Conservation (phyloP, 2,329 filamentous ascomycete species). For the Fusarium sambucinum region DNA sequence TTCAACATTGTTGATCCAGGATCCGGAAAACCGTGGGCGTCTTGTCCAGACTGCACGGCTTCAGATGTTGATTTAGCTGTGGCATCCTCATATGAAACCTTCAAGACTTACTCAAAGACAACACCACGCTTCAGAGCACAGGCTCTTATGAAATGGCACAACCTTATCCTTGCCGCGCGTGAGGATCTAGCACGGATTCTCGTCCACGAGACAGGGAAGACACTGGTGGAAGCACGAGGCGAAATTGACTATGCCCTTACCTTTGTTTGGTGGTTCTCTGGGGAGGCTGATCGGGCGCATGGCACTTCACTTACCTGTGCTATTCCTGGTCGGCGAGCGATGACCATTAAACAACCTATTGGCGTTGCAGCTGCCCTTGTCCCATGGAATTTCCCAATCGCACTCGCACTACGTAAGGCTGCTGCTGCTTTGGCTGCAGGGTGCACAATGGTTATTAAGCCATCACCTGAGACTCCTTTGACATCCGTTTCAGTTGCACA, state of each 20-base stretch:
- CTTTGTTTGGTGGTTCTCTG: constrained; percentile 69
- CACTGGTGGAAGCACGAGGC: constrained; percentile 63
- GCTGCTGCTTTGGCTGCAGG: constrained; percentile 75
- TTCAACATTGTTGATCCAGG: constrained; percentile 21
- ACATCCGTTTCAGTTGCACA: constrained; percentile 76
- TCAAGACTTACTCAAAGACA: constrained; percentile 55
- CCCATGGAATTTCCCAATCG: constrained; percentile 70
- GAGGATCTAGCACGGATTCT: constrained; percentile 57
- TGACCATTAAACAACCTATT: constrained; percentile 72
- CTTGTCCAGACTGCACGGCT: constrained; percentile 6
- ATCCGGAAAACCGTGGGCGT: neutral
- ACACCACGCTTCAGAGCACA: constrained; percentile 52
- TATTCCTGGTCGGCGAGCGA: constrained; percentile 62
- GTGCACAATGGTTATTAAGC: constrained; percentile 81
- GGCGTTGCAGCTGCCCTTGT: constrained; percentile 53
- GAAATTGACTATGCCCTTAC: constrained; percentile 67
- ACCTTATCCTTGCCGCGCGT: constrained; percentile 51
- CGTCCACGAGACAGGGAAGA: constrained; percentile 67
- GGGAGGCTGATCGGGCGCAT: constrained; percentile 56
- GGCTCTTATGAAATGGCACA: constrained; percentile 54
- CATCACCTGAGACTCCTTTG: constrained; percentile 79
- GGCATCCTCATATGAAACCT: constrained; percentile 50
- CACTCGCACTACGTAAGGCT: constrained; percentile 62
- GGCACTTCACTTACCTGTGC: constrained; percentile 69
- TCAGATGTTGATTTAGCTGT: constrained; percentile 48